A percentile compares a stretch with the other conserved stretches of the same genome.
Conservation (phyloP, 139 green algal species). For the Yamagishiella unicocca region DNA sequence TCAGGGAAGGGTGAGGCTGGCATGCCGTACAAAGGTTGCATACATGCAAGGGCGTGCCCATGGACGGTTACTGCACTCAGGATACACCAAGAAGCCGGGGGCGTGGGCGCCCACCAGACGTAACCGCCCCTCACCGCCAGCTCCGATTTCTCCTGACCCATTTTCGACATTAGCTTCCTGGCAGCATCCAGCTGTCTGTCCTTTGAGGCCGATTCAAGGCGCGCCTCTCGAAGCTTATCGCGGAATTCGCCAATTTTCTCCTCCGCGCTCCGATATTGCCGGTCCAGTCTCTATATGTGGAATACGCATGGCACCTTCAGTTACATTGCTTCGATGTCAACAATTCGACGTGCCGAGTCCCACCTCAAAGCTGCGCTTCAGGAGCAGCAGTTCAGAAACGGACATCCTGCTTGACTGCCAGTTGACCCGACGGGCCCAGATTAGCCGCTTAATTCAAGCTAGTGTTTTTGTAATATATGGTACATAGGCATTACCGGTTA, state of each 20-base stretch:
- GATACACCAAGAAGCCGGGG: too few species aligned
- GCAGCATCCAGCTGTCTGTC: slow-evolving; percentile 27
- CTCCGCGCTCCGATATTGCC: neutral
- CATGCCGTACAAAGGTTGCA: too few species aligned
- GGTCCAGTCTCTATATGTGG: slow-evolving; percentile 9
- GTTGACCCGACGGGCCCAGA: neutral
- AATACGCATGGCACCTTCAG: neutral
- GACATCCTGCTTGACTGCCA: slow-evolving; percentile 25
- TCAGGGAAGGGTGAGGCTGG: too few species aligned
- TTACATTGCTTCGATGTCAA: neutral
- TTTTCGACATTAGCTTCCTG: neutral
- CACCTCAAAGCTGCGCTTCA: slow-evolving; percentile 29
- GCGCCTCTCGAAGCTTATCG: slow-evolving; percentile 5
- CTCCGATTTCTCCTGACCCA: slow-evolving; percentile 1
- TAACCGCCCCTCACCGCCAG: neutral
- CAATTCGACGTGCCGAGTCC: neutral
- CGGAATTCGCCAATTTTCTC: slow-evolving; percentile 18
- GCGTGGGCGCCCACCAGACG: neutral
- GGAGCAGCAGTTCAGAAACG: slow-evolving; percentile 1
- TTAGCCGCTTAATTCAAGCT: neutral
- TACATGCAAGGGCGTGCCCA: too few species aligned
- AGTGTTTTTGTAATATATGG: too few species aligned
- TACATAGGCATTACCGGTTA: too few species aligned
- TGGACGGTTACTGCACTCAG: too few species aligned
- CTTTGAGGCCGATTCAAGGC: neutral